Conservation (phyloP, 352 stramenopile species). For the Peronosclerospora sorghi region DNA sequence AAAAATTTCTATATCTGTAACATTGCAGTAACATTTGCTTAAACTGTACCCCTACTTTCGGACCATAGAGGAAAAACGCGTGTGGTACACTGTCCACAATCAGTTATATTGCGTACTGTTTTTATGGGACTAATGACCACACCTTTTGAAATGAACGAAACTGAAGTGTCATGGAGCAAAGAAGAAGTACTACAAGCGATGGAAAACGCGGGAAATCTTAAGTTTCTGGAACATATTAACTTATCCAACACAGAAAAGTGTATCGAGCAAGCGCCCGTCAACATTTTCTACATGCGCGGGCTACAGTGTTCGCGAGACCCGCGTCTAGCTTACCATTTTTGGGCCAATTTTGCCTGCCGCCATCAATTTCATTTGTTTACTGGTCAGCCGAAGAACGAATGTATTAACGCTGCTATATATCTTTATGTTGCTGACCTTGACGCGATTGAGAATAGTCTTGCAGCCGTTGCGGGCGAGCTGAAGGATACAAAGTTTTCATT, state of each 20-base stretch:
- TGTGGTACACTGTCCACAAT: too few relatives aligned
- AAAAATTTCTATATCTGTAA: too few relatives aligned
- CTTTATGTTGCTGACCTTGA: conserved; percentile 53
- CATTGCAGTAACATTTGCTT: too few relatives aligned
- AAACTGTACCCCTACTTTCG: too few relatives aligned
- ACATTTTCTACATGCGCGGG: conserved; percentile 55
- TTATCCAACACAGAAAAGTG: conserved; percentile 48
- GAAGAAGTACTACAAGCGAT: conserved; percentile 39
- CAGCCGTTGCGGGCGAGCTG: conserved; percentile 33
- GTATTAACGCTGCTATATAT: conserved; percentile 43
- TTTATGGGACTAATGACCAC: too few relatives aligned
- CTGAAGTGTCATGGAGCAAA: conserved; percentile 30
- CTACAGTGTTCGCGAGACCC: conserved; percentile 54
- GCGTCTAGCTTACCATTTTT: conserved; percentile 55
- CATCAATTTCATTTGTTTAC: conserved; percentile 73
- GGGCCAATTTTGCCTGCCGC: conserved; percentile 47
- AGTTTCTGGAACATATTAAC: conserved; percentile 67
- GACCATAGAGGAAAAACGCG: too few relatives aligned
- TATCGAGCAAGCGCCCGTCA: conserved; percentile 29
- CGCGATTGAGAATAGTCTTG: conserved; percentile 39
- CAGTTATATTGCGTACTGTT: too few relatives aligned
- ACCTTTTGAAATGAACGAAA: conserved; percentile 28
- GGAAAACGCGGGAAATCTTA: conserved; percentile 47
- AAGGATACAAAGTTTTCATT: conserved; percentile 38
- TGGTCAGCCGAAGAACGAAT: conserved; percentile 41